Conservation (phyloP, 192 early-diverging fungal species). For the Linnemannia hyalina region DNA sequence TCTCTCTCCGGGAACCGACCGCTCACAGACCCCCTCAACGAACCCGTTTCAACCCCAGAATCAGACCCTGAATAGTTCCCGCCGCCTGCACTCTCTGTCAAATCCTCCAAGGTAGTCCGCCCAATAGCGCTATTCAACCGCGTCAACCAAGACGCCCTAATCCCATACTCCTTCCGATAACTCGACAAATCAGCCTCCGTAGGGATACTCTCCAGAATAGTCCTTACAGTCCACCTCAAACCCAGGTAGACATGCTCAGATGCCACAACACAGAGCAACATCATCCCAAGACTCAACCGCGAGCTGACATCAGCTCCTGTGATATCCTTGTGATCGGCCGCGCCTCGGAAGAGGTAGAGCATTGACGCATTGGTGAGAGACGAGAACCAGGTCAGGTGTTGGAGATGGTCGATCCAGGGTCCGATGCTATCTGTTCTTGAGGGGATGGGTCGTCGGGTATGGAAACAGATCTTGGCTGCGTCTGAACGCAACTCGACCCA, state of each 20-base stretch:
- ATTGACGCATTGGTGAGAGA: conserved; percentile 70
- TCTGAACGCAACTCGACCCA: conserved; percentile 92
- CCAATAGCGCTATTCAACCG: conserved; percentile 39
- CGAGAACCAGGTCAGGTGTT: conserved; percentile 65
- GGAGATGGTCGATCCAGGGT: conserved; percentile 79
- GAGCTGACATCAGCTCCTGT: background rate
- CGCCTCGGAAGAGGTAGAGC: conserved; percentile 63
- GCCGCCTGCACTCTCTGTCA: background rate
- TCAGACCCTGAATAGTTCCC: background rate
- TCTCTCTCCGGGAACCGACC: background rate
- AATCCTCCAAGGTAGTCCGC: background rate
- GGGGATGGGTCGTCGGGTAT: conserved; percentile 79
- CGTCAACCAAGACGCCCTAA: conserved; percentile 39
- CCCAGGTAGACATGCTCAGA: conserved; percentile 50
- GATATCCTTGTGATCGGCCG: conserved; percentile 17
- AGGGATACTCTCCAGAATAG: conserved; percentile 30
- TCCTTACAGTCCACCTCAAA: conserved; percentile 20
- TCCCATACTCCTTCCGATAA: conserved; percentile 31
- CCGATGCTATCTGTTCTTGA: conserved; percentile 79
- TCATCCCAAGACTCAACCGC: conserved; percentile 22
- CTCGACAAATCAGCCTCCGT: conserved; percentile 30
- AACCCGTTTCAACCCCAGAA: background rate
- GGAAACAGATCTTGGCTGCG: conserved; percentile 89
- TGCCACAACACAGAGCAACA: conserved; percentile 32
- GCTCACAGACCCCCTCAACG: background rate